Conservation (phyloP, 2,329 filamentous ascomycete genomes). For the Camillea tinctor region DNA sequence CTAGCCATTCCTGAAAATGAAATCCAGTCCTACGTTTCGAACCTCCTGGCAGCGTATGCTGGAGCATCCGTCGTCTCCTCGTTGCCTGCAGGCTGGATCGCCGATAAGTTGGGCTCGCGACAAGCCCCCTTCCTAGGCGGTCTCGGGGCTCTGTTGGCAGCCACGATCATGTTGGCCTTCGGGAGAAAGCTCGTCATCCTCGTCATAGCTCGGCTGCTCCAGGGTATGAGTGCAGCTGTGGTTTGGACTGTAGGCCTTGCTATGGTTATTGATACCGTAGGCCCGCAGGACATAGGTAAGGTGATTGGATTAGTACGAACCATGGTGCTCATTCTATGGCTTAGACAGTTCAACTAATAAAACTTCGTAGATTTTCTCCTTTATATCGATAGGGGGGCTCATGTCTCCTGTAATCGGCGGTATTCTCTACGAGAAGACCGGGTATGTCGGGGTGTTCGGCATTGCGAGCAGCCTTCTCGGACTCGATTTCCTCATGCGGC, state of each 20-base stretch:
- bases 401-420: conserved; percentile 59
- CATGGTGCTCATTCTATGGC: neutral
- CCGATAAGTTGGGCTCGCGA: conserved; percentile 52
- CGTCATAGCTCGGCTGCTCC: conserved; percentile 51
- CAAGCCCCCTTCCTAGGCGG: conserved; percentile 58
- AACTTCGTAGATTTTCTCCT: conserved; percentile 48
- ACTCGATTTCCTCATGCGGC: conserved; percentile 59
- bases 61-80: conserved; percentile 51
- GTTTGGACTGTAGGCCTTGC: conserved; percentile 57
- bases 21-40: conserved; percentile 52
- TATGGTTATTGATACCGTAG: conserved; percentile 58
- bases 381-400: conserved; percentile 57
- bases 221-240: conserved; percentile 56
- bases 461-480: conserved; percentile 52
- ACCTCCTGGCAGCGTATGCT: conserved; percentile 53
- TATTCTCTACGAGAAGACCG: conserved; percentile 56
- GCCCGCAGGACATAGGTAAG: conserved; percentile 54
- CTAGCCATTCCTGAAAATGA: conserved; percentile 45
- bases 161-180: conserved; percentile 54
- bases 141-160: conserved; percentile 48
- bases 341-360: neutral
- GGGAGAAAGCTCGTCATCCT: conserved; percentile 48
- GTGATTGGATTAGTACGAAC: conserved; percentile 54
- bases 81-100: conserved; percentile 51
- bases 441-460: conserved; percentile 58